phyloP scores from a whole-genome alignment of 306 rosid species.

The Ziziphus jujuba region DNA sequence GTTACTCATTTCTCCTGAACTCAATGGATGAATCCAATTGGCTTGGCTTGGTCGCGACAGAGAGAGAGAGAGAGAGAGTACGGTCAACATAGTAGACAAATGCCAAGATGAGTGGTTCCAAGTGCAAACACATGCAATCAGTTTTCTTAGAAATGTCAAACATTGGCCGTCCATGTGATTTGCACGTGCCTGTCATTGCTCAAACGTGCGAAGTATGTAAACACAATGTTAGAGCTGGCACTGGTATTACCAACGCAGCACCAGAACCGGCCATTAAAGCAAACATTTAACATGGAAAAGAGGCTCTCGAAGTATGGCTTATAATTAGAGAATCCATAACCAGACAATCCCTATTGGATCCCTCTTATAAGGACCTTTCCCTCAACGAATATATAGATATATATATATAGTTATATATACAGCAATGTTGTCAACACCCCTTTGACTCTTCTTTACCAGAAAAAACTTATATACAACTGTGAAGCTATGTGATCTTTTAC shows the following conservation, averaged over 20 bases:
- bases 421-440: neutral
- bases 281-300: conserved; percentile 54
- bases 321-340: conserved; percentile 10
- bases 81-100: conserved; percentile 30
- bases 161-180: conserved; percentile 16
- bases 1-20: neutral
- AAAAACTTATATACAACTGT: no score
- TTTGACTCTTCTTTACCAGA: neutral
- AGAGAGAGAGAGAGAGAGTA: neutral
- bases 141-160: neutral
- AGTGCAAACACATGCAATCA: neutral
- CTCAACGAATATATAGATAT: conserved; percentile 7
- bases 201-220: neutral
- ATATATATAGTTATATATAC: conserved; percentile 9
- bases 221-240: conserved; percentile 3
- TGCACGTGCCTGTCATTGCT: conserved; percentile 1
- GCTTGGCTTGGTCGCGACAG: neutral
- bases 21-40: neutral
- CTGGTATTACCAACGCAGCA: conserved; percentile 39
- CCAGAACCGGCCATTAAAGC: conserved; percentile 37
- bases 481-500: no score
- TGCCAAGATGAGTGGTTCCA: conserved; percentile 15
- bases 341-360: conserved; percentile 27
- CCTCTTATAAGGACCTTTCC: neutral
- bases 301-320: conserved; percentile 7